phyloP scores from a whole-genome alignment of 228 moss, liverwort and hornwort species.

The Sphagnum fallax region DNA sequence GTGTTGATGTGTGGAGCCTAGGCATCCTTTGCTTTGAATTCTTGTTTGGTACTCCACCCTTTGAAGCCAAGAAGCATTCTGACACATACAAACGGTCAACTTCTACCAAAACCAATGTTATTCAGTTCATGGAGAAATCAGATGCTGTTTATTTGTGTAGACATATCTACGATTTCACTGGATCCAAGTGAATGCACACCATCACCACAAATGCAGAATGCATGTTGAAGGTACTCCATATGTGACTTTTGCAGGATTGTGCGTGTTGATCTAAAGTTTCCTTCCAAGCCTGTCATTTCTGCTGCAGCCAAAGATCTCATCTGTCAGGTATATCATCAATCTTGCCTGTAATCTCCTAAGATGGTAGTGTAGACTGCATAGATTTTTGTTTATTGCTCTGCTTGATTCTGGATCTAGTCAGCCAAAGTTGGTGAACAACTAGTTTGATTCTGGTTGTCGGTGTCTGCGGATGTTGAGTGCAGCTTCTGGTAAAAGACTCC shows the following conservation, averaged over 20 bases:
- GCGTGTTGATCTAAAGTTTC: constrained; percentile 74
- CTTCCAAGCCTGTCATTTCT: constrained; percentile 68
- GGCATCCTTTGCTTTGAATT: constrained; percentile 9
- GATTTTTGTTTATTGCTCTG: not conserved
- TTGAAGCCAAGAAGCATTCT: constrained; percentile 8
- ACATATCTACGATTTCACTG: not conserved
- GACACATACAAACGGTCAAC: constrained; percentile 3
- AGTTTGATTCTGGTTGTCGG: not conserved
- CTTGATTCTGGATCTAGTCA: not conserved
- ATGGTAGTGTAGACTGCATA: too few species aligned
- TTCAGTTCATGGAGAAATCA: not conserved
- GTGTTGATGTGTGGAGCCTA: constrained; percentile 10
- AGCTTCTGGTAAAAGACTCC: constrained; percentile 85
- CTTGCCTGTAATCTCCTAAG: too few species aligned
- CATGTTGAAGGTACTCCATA: too few species aligned
- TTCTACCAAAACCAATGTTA: not conserved
- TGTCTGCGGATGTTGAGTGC: constrained; percentile 3
- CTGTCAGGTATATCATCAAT: constrained; percentile 47
- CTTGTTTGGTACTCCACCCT: constrained; percentile 6
- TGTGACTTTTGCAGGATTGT: constrained; percentile 47
- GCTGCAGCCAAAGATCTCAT: constrained; percentile 81
- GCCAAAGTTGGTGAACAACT: not conserved
- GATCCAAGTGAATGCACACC: not conserved
- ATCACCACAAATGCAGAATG: not conserved
- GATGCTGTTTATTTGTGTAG: not conserved